Base-by-base conservation (phyloP, 495 filamentous ascomycete species). In the Aspergillus heteromorphus region DNA sequence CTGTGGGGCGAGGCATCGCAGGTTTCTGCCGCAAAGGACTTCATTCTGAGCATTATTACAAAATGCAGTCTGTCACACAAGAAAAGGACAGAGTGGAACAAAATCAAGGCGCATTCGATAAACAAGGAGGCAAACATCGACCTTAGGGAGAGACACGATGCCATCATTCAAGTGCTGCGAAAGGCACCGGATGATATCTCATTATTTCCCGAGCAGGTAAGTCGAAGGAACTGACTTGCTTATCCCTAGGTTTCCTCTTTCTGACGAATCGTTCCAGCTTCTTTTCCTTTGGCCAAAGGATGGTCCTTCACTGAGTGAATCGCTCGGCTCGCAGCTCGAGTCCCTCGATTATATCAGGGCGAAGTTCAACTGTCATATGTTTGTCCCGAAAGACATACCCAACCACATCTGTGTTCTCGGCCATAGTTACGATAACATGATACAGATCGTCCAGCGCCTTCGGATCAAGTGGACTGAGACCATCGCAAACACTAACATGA, bases 221-320 rank as follows among this genome's bases (percentile, higher is more conserved):
- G 63, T 54, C 14, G 11, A 23, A 14, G 1, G 9, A 34, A n/a
- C 23, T 29, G 14, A 20, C 13, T 14, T 17, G 17, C 20, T 0
- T 9, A 19, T 9, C 6, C 8, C 16, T 47, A 7, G 16, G 10
- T 16, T 3, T 29, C 1, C 8, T 3, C 20, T n/a, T 25, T 27
- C 19, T 16, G 36, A n/a, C 5, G 7, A 6, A 17, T 13, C 11
- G 29, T 25, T n/a, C n/a, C 40, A 72, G 56, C 61, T 75, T 0
- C 62, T 71, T 7, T 80, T 79, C 40, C 47, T 72, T 9, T 80
- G 77, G 79, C 74, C 75, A 18, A 54, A 54, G 1, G 63, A 76
- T 19, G 71, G 74, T 18, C 62, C 69, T 5, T 56, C 62, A 1
- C 61, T 75, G 4, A 54, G 58, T 10, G 62, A 73, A 10, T 55